Base-by-base conservation (phyloP, 495 filamentous ascomycete species). In the Rusavskia elegans region DNA sequence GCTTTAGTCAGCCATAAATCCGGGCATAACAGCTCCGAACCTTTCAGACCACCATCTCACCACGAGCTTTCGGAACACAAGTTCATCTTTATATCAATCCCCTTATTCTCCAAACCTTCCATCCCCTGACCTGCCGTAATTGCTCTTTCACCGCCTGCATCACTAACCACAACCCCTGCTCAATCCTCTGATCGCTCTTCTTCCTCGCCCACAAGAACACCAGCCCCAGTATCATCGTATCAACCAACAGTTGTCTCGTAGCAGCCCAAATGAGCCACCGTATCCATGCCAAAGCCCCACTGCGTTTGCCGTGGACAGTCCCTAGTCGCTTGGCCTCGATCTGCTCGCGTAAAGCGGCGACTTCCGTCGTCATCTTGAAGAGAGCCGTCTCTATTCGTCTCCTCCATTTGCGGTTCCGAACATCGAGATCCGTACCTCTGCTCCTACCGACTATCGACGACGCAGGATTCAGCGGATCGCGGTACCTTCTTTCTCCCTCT, bases 341-440 rank as follows among this genome's bases (percentile, higher is more conserved):
- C 62, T 95, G 86, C 65, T 98, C 92, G 21, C 92, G 76, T 56
- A 95, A 70, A n/a, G 92, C 92, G 4, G 92, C 87, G 17, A 97
- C 79, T 66, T 98, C 92, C 14, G 89, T 82, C 39, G 89, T 92
- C 71, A 98, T 82, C 59, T 85, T 85, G 40, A 89, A 83, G 51
- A 97, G 77, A 29, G 88, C 87, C 41, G 83, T 77, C 67, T 97
- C 90, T 56, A 97, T 85, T 53, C 84, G 74, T 55, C 78, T 80
- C 21, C 83, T 80, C 87, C 90, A 95, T 59, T 77, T 78, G 39
- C 67, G 61, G 51, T 67, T 63, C 9, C 63, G 60, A 20, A 60
- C 21, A 35, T 57, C 63, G 29, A 59, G 42, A 48, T 61, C 59
- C 36, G 20, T 49, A 40, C 38, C 3, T 50, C 37, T 36, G 48